Percentiles rank a stretch among this genome's conserved stretches.
Evolutionary conservation across 352 stramenopile species (phyloP).

Genomic region (Blastocystis sp.): DNA sequence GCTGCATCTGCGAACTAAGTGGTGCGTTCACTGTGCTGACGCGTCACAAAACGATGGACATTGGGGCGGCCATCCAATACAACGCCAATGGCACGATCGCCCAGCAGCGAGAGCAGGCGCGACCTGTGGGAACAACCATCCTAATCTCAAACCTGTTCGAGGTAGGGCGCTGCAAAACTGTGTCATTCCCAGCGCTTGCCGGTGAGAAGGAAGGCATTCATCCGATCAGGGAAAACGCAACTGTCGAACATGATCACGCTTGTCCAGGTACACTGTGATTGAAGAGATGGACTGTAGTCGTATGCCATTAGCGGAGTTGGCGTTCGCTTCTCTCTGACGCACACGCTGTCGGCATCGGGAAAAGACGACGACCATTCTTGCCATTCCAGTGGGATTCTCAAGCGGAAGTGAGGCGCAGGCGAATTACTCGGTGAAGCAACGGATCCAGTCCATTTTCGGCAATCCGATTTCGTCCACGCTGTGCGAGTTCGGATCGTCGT

Average conservation of each 20-base stretch:
- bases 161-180: background rate
- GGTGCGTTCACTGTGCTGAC: slow-evolving; percentile 83
- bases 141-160: slow-evolving; percentile 87
- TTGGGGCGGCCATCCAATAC: slow-evolving; percentile 83
- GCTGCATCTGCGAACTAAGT: slow-evolving; percentile 86
- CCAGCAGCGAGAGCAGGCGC: slow-evolving; percentile 53
- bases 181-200: slow-evolving; percentile 75
- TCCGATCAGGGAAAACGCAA: slow-evolving; percentile 87
- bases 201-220: slow-evolving; percentile 86
- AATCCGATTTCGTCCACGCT: background rate
- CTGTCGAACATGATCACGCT: slow-evolving; percentile 85
- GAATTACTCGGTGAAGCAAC: slow-evolving; percentile 59
- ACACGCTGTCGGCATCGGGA: slow-evolving; percentile 34
- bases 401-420: background rate
- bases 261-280: slow-evolving; percentile 77
- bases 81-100: slow-evolving; percentile 76
- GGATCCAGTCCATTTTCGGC: slow-evolving; percentile 16
- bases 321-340: slow-evolving; percentile 73
- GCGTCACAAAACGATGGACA: slow-evolving; percentile 75
- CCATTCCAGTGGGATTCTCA: slow-evolving; percentile 12
- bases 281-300: background rate
- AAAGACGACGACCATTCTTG: slow-evolving; percentile 32
- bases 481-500: slow-evolving; percentile 51
- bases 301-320: slow-evolving; percentile 75
- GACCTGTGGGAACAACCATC: slow-evolving; percentile 86